Evolutionary conservation across 2,329 filamentous ascomycete genomes (phyloP), one percentile per base, ranked within the genome.

Genomic region (Immersiporthe knoxdaviesiana): DNA sequence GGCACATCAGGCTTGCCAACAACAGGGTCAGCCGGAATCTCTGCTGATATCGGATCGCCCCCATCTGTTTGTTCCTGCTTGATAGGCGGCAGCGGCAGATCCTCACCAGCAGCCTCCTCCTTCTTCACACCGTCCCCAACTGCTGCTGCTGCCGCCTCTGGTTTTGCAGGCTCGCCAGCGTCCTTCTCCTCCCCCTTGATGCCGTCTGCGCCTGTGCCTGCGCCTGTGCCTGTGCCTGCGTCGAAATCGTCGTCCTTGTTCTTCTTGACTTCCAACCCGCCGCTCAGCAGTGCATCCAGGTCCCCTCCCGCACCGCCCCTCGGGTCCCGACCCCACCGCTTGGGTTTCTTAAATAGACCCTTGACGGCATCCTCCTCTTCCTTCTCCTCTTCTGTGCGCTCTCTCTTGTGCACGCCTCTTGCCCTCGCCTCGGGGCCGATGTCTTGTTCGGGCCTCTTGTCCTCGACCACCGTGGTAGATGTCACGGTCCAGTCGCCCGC

Each of bases 401-500:
- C 87, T 30, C 90, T 82, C 78, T 93, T 93, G 60, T 86, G 81
- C 24, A 90, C 84, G 0, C 89, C 89, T 37, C 83, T 82, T 12
- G 85, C 86, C 68, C 83, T 81, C 8, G 81, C 81, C 67, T 78
- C 77, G 8, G 81, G 80, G 59, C 79, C 78, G 7, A 81, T 81
- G 27, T 84, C 81, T 30, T 74, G 24, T 30, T 74, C 78, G 10
- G 69, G 63, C 16, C 32, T 54, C 18, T 84, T n/a, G n/a, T n/a
- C 82, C 18, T 84, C 80, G 30, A 90, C 79, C 4, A 88, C 84
- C 59, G 88, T 84, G 54, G 92, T 87, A 7, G 87, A 88, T 69
- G 87, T 90, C 14, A 90, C 87, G 0, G 93, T 89, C 95, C 95
- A 99, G 66, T 97, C 92, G 41, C 96, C 93, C 4, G 91, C 90